phyloP scores from a whole-genome alignment of 2,329 filamentous ascomycete species.

The Fusarium sp. region DNA sequence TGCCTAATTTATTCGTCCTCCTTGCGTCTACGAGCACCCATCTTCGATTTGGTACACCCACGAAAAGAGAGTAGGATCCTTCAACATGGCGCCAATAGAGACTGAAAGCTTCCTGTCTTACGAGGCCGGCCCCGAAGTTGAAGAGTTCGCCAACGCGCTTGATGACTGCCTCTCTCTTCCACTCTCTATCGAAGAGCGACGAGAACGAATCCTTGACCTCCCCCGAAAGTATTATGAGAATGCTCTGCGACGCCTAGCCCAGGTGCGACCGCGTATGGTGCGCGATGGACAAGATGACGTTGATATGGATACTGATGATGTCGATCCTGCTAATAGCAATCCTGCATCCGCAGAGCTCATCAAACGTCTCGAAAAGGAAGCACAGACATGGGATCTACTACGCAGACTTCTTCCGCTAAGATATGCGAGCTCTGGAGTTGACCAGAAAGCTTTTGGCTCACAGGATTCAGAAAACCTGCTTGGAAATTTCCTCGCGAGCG shows the following conservation, averaged over 20 bases:
- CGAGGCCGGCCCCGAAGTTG: constrained; percentile 79
- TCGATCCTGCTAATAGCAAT: constrained; percentile 51
- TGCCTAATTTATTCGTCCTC: constrained; percentile 21
- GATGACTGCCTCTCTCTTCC: constrained; percentile 75
- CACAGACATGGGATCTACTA: constrained; percentile 91
- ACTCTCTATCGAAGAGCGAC: constrained; percentile 65
- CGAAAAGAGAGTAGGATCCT: neutral
- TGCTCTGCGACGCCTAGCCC: constrained; percentile 54
- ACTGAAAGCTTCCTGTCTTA: constrained; percentile 26
- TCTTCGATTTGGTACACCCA: constrained; percentile 3
- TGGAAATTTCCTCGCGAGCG: constrained; percentile 79
- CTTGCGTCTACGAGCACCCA: neutral
- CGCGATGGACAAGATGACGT: constrained; percentile 58
- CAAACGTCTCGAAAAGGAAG: constrained; percentile 79
- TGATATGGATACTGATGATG: constrained; percentile 69
- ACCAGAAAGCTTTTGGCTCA: constrained; percentile 51
- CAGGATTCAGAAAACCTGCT: constrained; percentile 57
- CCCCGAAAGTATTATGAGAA: constrained; percentile 68
- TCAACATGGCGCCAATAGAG: constrained; percentile 34
- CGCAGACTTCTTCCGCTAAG: constrained; percentile 78
- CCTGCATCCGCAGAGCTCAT: constrained; percentile 46
- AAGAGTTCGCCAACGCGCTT: constrained; percentile 84
- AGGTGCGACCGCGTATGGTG: constrained; percentile 47
- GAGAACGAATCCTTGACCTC: constrained; percentile 75
- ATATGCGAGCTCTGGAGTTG: constrained; percentile 58